These are phyloP conservation scores for Abelmoschus esculentus DNA, from an alignment of 345 rosid species.

Conservation along the genomic window DNA sequence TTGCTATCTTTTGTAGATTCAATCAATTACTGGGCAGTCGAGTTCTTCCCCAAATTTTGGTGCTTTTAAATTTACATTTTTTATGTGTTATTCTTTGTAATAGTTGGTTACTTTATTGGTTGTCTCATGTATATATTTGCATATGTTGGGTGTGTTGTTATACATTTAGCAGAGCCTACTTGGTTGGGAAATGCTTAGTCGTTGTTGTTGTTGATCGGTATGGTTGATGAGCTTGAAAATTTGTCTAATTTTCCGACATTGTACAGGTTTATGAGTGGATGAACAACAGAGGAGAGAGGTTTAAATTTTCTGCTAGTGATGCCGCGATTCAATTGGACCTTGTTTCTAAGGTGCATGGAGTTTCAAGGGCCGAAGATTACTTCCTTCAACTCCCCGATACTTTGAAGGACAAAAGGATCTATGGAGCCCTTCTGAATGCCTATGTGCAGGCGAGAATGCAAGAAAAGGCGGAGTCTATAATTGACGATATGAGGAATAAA, in stretches of 20 bases:
- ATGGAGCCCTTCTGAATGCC: constrained; percentile 76
- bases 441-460: constrained; percentile 53
- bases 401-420: constrained; percentile 72
- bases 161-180: background rate
- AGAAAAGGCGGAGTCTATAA: constrained; percentile 63
- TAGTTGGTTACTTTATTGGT: background rate
- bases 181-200: too few relatives aligned
- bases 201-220: too few relatives aligned
- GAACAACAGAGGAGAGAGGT: constrained; percentile 67
- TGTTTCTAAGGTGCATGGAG: constrained; percentile 71
- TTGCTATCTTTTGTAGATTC: background rate
- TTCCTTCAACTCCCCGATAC: constrained; percentile 46
- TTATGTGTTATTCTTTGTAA: too few relatives aligned
- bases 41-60: background rate
- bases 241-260: background rate
- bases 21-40: background rate
- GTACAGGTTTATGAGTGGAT: constrained; percentile 88
- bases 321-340: constrained; percentile 93
- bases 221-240: too few relatives aligned
- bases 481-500: constrained; percentile 59
- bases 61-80: background rate
- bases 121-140: background rate
- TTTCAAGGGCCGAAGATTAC: constrained; percentile 59
- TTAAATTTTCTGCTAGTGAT: constrained; percentile 64
- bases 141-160: background rate